Conservation (phyloP, 164 flowering plant genomes). For the Magnolia changhungtana region DNA sequence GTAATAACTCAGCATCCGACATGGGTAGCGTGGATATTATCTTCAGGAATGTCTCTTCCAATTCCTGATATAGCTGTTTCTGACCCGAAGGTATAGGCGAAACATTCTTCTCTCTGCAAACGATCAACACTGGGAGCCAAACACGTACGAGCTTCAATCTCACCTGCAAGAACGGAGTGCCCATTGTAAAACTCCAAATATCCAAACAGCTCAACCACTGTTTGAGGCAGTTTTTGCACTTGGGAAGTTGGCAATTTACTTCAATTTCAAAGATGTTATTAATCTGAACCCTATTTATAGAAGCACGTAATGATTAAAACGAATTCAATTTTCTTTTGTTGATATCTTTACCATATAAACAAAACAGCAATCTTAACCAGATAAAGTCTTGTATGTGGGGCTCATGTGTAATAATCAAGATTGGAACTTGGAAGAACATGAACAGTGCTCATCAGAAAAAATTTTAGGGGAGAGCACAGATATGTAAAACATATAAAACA, state of each 20-base stretch:
- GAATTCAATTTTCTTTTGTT: neutral
- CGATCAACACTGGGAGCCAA: conserved; percentile 91
- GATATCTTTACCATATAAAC: neutral
- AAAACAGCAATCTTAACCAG: too few relatives aligned
- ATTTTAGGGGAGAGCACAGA: too few relatives aligned
- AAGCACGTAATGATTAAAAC: too few relatives aligned
- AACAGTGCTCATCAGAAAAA: too few relatives aligned
- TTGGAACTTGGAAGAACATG: neutral
- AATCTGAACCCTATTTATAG: too few relatives aligned
- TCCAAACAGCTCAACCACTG: neutral
- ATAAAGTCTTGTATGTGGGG: neutral
- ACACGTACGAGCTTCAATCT: conserved; percentile 74
- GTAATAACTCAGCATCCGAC: conserved; percentile 67
- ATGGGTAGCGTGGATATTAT: conserved; percentile 87
- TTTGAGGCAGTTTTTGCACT: neutral
- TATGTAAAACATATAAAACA: too few relatives aligned
- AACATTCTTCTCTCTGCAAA: conserved; percentile 60
- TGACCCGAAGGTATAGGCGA: conserved; percentile 31
- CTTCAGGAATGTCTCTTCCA: conserved; percentile 73
- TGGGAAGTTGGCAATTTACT: neutral
- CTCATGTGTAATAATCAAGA: neutral
- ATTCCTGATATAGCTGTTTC: conserved; percentile 53
- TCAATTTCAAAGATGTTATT: too few relatives aligned
- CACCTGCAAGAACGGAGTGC: conserved; percentile 45
- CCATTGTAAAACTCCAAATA: neutral